phyloP scores from a whole-genome alignment of 2,329 filamentous ascomycete genomes.

The Aureobasidium mangrovei region DNA sequence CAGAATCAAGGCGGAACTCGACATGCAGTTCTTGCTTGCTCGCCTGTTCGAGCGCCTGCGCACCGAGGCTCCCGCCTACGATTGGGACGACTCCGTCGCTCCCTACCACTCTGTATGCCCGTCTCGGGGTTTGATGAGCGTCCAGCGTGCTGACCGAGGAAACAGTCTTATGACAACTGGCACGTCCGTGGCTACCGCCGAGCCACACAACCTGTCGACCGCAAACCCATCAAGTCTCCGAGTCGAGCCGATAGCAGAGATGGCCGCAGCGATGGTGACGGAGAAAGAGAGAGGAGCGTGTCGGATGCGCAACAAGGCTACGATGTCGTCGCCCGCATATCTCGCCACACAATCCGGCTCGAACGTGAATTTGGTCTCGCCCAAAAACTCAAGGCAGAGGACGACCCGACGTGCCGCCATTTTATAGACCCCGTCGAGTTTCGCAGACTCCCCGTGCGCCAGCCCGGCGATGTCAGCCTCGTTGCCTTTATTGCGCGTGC shows the following conservation, averaged over 20 bases:
- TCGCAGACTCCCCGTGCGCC: constrained; percentile 58
- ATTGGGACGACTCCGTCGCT: constrained; percentile 29
- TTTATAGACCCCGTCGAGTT: constrained; percentile 76
- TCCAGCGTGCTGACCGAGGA: not conserved
- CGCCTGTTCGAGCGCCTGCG: constrained; percentile 27
- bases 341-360: constrained; percentile 70
- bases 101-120: constrained; percentile 38
- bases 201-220: constrained; percentile 20
- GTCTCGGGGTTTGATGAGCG: not conserved
- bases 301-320: constrained; percentile 20
- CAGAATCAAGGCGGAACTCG: constrained; percentile 14
- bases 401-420: constrained; percentile 54
- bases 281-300: not conserved
- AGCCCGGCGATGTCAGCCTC: constrained; percentile 61
- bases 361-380: constrained; percentile 80
- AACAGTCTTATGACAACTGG: constrained; percentile 83
- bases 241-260: constrained; percentile 9
- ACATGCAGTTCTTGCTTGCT: constrained; percentile 14
- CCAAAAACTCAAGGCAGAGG: constrained; percentile 40
- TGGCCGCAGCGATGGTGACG: not conserved
- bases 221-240: constrained; percentile 6
- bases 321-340: constrained; percentile 69
- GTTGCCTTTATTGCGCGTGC: constrained; percentile 74
- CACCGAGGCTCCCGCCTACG: constrained; percentile 27
- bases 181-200: constrained; percentile 36